phyloP scores from a whole-genome alignment of 345 rosid genomes.

The Raphanus raphanistrum region DNA sequence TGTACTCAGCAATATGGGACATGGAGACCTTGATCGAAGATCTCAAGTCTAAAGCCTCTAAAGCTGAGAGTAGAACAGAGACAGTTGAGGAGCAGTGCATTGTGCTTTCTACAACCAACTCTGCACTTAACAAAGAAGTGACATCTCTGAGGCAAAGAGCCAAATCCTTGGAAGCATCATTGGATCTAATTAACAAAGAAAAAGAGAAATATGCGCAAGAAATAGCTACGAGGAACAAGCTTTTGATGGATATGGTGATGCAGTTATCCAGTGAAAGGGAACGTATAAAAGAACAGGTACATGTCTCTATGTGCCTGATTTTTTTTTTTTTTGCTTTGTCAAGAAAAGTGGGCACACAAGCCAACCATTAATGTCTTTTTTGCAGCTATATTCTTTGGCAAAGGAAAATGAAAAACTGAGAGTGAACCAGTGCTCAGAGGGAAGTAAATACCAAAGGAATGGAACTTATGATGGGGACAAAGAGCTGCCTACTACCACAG shows the following conservation, averaged over 20 bases:
- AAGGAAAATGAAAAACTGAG: conserved; percentile 56
- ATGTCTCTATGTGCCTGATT: background rate
- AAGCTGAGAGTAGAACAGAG: conserved; percentile 74
- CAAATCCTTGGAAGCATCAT: conserved; percentile 52
- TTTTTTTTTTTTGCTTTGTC: background rate
- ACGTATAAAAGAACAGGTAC: conserved; percentile 80
- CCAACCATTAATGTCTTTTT: conserved; percentile 21
- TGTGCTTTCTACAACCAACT: conserved; percentile 61
- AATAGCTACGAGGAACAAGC: conserved; percentile 54
- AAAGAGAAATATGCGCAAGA: conserved; percentile 62
- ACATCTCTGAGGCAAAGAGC: conserved; percentile 50
- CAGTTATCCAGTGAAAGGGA: conserved; percentile 77
- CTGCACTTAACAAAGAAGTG: conserved; percentile 60
- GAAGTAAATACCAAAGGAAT: conserved; percentile 19
- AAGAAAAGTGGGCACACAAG: background rate
- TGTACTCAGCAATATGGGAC: conserved; percentile 98
- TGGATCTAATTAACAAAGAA: conserved; percentile 55
- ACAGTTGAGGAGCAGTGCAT: conserved; percentile 75
- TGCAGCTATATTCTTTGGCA: conserved; percentile 58
- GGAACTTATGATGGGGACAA: conserved; percentile 33
- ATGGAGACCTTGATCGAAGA: conserved; percentile 97
- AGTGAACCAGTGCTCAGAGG: conserved; percentile 44
- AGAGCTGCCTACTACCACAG: conserved; percentile 34
- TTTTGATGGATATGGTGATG: conserved; percentile 68
- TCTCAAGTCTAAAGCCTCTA: conserved; percentile 85